Conservation (phyloP, 768 basidiomycete genomes). For the Termitomyces sp. region DNA sequence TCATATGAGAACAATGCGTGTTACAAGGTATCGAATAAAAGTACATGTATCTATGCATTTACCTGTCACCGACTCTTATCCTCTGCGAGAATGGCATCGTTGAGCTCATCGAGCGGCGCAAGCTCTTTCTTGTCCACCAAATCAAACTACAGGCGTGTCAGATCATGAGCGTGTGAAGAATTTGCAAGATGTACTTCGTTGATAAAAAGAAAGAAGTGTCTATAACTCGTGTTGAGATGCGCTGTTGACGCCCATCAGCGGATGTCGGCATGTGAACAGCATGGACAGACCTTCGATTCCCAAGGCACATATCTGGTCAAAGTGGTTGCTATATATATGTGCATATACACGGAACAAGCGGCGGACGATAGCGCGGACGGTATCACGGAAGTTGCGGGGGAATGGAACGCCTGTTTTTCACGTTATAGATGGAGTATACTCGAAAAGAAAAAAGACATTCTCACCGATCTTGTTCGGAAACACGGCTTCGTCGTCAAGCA, state of each 20-base stretch:
- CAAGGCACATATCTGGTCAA: slow-evolving; percentile 96
- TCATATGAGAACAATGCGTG: neutral
- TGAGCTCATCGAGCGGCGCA: slow-evolving; percentile 90
- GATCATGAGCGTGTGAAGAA: neutral
- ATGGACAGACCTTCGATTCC: slow-evolving; percentile 84
- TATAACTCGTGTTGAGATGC: slow-evolving; percentile 96
- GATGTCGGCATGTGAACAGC: neutral
- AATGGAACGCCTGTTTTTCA: slow-evolving; percentile 72
- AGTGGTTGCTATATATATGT: slow-evolving; percentile 98
- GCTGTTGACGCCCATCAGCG: slow-evolving; percentile 40
- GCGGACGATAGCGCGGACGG: slow-evolving; percentile 86
- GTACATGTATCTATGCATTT: slow-evolving; percentile 9
- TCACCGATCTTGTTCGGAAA: slow-evolving; percentile 95
- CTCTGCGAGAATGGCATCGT: slow-evolving; percentile 75
- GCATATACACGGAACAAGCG: slow-evolving; percentile 96
- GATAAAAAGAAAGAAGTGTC: slow-evolving; percentile 96
- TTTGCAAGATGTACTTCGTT: slow-evolving; percentile 68
- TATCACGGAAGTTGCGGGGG: slow-evolving; percentile 83
- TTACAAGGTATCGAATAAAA: slow-evolving; percentile 8
- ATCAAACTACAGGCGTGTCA: slow-evolving; percentile 56
- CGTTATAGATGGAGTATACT: neutral
- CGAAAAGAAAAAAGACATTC: slow-evolving; percentile 1
- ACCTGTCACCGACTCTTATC: slow-evolving; percentile 34
- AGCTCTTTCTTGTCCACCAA: slow-evolving; percentile 96
- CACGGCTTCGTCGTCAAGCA: slow-evolving; percentile 86